Base-by-base conservation (phyloP, 1,284 basidiomycete species). In the Puccinia novopanici region DNA sequence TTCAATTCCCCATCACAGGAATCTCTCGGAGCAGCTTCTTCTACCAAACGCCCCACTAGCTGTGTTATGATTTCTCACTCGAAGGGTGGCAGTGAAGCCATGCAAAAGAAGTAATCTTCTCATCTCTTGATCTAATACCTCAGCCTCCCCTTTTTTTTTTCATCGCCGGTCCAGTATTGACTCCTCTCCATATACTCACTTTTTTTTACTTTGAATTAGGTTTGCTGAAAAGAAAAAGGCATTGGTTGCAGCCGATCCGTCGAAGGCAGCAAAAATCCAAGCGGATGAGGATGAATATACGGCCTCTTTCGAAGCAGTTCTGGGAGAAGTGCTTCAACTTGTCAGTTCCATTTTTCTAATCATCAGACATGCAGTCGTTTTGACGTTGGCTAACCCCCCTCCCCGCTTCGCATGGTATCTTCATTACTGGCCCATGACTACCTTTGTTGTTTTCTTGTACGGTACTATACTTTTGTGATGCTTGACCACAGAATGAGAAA, bases 41-140 rank as follows among this genome's bases (percentile, higher is more conserved):
- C 93, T 75, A 99, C 97, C 71, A 99, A 99, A 88, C 91, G 97
- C 84, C 96, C 97, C 57, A 99, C 97, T 65, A 95, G 93, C 84
- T 98, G 95, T 87, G 95, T 99, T 17, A 94, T 99, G 91, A 89
- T 99, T 82, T 84, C 85, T 52, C 85, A 84, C 17, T 82, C 83
- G 24, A 84, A 84, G 55, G 78, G 70, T 22, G 78, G 78, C 12
- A 80, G 78, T 63, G 70, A 45, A 34, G 70, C 78, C 19, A 71
- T 70, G 24, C 54, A 80, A 70, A 73, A 80, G 40, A 80, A 67
- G 78, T 80, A 27, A 61, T 27, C 50, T 79, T 40, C 52, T 52
- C n/a, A 34, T 54, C 27, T 52, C 12, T 12, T 37, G 27, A 42
- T 24, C 52, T 2, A n/a, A 54, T 37, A 37, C n/a, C n/a, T n/a